Base-by-base conservation (phyloP, 2,329 filamentous ascomycete genomes). In the Chaetoscypha palmicola region DNA sequence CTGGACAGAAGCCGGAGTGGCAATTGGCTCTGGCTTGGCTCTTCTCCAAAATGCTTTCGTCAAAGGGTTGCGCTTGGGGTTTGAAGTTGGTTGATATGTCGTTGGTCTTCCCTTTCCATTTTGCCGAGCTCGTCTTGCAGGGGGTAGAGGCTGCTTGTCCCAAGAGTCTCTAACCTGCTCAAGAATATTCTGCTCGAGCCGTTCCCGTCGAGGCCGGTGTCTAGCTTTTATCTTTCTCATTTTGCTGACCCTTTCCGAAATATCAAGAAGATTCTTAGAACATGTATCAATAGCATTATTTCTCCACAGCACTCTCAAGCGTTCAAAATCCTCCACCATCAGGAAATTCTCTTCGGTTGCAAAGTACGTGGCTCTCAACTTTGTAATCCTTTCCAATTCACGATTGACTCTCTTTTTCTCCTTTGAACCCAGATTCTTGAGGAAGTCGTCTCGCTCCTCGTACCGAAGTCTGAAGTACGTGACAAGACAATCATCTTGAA, bases 401-500 rank as follows among this genome's bases (percentile, higher is more conserved):
- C 32, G 1, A 2, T 22, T 3, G 8, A 46, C 23, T 26, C 38
- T 36, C 7, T 28, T 8, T 7, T 16, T 33, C 5, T 42, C 34
- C 3, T 10, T 30, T 5, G n/a, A n/a, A 12, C 26, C 16, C 20
- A 1, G 2, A n/a, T 11, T 21, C 5, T 21, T 11, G 20, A 32
- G 20, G 16, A 32, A 21, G 1, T 9, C 7, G 5, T 17, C 24
- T 32, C 21, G 43, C 5, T 41, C 33, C 9, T 12, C 5, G 20
- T 30, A 46, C 8, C 43, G 38, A 4, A 14, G 26, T 34, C 43
- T 26, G 2, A 42, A 22, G 17, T 37, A 46, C 19, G 16, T 30
- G 21, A 42, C 26, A 14, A 46, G 32, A 26, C 2, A 22, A 12
- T 46, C 43, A 33, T 46, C 43, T 14, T 42, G 38, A 11, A 46